Percentiles rank a stretch among this genome's conserved stretches.
phyloP scores from a whole-genome alignment of 2,329 filamentous ascomycete species.

The Aureobasidium sp. region DNA sequence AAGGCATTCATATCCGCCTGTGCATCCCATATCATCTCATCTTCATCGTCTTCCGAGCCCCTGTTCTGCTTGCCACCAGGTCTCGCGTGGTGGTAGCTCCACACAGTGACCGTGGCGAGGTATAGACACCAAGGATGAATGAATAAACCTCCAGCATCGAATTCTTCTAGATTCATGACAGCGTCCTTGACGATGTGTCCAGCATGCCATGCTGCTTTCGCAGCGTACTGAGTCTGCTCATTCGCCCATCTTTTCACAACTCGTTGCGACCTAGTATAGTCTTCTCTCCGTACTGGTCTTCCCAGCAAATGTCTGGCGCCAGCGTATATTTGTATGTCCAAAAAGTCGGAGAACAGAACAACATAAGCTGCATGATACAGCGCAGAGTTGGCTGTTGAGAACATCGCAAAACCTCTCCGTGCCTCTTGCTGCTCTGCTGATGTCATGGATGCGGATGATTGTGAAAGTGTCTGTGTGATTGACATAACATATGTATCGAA shows the following conservation, averaged over 20 bases:
- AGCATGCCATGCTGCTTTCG: conserved; percentile 45
- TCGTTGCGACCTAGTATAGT: conserved; percentile 43
- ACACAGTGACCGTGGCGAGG: conserved; percentile 48
- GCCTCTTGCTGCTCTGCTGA: conserved; percentile 17
- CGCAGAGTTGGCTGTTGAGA: conserved; percentile 42
- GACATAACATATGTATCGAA: conserved; percentile 44
- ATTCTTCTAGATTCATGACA: conserved; percentile 40
- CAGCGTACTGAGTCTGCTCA: conserved; percentile 25
- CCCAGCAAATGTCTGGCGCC: conserved; percentile 52
- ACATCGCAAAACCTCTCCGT: conserved; percentile 35
- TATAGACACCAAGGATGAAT: conserved; percentile 57
- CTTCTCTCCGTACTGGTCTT: conserved; percentile 40
- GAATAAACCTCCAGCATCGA: conserved; percentile 46
- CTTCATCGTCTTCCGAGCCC: conserved; percentile 23
- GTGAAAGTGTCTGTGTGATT: conserved; percentile 19
- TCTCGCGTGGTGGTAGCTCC: conserved; percentile 46
- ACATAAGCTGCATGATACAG: conserved; percentile 52
- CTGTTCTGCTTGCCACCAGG: conserved; percentile 11
- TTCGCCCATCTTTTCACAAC: conserved; percentile 44
- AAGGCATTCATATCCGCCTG: conserved; percentile 40
- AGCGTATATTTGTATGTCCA: conserved; percentile 55
- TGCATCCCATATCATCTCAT: conserved; percentile 44
- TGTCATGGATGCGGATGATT: conserved; percentile 23
- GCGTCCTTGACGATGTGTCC: conserved; percentile 44
- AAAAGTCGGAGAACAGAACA: conserved; percentile 48